These are phyloP conservation scores for Ramularia endophylla DNA, from an alignment of 2,329 filamentous ascomycete genomes.

Conservation along the genomic window DNA sequence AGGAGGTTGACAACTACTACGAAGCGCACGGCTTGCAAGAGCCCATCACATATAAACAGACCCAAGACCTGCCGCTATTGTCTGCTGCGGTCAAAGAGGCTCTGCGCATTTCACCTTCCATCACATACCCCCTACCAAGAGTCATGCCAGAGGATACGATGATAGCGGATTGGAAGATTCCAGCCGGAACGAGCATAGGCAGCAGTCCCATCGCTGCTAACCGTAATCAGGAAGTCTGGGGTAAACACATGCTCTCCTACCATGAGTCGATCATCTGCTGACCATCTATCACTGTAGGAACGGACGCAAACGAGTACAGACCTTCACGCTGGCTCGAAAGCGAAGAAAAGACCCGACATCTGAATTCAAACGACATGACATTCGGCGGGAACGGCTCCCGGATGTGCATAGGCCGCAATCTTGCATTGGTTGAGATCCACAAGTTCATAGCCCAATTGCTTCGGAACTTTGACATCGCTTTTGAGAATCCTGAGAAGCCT, in stretches of 20 bases:
- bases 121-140: slow-evolving; percentile 26
- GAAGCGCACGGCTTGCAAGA: slow-evolving; percentile 17
- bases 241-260: background rate
- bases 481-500: slow-evolving; percentile 12
- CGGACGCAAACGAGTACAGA: slow-evolving; percentile 8
- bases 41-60: slow-evolving; percentile 22
- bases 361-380: slow-evolving; percentile 13
- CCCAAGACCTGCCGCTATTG: slow-evolving; percentile 26
- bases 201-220: slow-evolving; percentile 7
- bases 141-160: slow-evolving; percentile 28
- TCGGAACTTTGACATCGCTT: slow-evolving; percentile 14
- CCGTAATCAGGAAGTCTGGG: slow-evolving; percentile 4
- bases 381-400: slow-evolving; percentile 15
- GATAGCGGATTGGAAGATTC: slow-evolving; percentile 24
- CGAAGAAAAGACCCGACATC: slow-evolving; percentile 7
- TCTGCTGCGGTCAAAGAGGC: slow-evolving; percentile 32
- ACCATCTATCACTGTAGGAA: slow-evolving; percentile 4
- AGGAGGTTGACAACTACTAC: slow-evolving; percentile 35
- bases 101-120: slow-evolving; percentile 19
- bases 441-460: slow-evolving; percentile 16
- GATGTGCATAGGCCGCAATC: slow-evolving; percentile 14
- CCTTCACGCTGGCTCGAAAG: slow-evolving; percentile 9
- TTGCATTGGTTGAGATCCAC: slow-evolving; percentile 17
- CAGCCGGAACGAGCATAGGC: slow-evolving; percentile 2
- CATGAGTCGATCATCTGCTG: background rate